These are phyloP conservation scores for Fusarium sp. DNA, from an alignment of 2,329 filamentous ascomycete species.

Conservation along the genomic window DNA sequence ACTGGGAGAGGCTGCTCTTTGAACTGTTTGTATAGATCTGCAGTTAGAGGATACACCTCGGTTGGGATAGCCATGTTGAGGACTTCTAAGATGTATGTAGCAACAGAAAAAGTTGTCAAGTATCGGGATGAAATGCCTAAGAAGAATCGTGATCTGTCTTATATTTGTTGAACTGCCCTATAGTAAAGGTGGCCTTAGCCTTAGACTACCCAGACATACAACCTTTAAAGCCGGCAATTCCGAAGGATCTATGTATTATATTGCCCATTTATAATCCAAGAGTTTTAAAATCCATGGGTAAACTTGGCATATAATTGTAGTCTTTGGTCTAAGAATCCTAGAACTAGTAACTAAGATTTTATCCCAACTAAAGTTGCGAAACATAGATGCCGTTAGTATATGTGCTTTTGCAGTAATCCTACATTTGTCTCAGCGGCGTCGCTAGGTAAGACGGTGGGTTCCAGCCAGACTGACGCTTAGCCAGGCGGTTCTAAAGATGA, in stretches of 20 bases:
- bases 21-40: conserved; percentile 13
- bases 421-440: conserved; percentile 43
- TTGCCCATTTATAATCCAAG: too few relatives aligned
- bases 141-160: too few relatives aligned
- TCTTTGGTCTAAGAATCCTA: neutral
- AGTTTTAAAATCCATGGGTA: neutral
- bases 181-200: too few relatives aligned
- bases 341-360: too few relatives aligned
- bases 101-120: too few relatives aligned
- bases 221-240: too few relatives aligned
- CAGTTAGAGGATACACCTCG: neutral
- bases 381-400: conserved; percentile 41
- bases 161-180: too few relatives aligned
- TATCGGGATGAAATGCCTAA: too few relatives aligned
- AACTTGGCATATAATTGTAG: neutral
- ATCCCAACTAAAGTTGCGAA: conserved; percentile 49
- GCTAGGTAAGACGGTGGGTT: conserved; percentile 42
- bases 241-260: too few relatives aligned
- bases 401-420: conserved; percentile 44
- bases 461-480: conserved; percentile 44
- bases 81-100: neutral
- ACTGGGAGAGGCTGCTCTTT: conserved; percentile 16
- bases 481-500: conserved; percentile 33
- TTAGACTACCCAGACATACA: too few relatives aligned
- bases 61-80: neutral